Evolutionary conservation across 1,284 basidiomycete genomes (phyloP).

Genomic region (Microbotryomycetes sp.): DNA sequence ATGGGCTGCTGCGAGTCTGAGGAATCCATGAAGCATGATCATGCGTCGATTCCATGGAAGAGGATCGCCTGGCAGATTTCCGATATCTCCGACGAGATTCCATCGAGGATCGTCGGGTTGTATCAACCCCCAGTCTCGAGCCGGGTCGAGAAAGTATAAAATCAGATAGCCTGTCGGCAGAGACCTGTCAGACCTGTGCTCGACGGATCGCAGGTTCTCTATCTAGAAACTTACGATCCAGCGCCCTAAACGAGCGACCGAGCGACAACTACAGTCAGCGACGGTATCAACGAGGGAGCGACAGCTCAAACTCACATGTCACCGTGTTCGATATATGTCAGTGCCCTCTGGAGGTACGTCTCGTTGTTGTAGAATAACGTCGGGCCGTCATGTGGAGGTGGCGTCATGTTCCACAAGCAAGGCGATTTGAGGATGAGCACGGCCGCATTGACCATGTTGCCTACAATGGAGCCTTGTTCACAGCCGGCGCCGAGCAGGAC

Average conservation of each 20-base stretch:
- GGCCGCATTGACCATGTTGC: constrained; percentile 17
- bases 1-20: constrained; percentile 21
- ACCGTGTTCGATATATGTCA: constrained; percentile 12
- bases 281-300: not conserved
- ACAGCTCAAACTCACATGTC: constrained; percentile 9
- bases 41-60: constrained; percentile 26
- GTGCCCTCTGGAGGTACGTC: constrained; percentile 20
- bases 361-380: constrained; percentile 11
- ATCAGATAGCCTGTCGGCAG: too few relatives aligned
- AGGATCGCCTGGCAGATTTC: constrained; percentile 4
- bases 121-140: constrained; percentile 9
- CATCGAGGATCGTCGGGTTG: constrained; percentile 19
- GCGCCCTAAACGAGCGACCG: not conserved
- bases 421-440: constrained; percentile 22
- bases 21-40: constrained; percentile 19
- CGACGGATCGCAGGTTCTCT: constrained; percentile 19
- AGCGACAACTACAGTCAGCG: too few relatives aligned
- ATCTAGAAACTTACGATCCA: not conserved
- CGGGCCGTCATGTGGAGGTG: constrained; percentile 5
- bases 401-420: constrained; percentile 21
- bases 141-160: constrained; percentile 16
- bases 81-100: constrained; percentile 12
- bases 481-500: constrained; percentile 20
- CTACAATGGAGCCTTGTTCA: constrained; percentile 20
- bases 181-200: too few relatives aligned